Base-by-base conservation (phyloP, 331 rosid genomes). In the Rhamnella rubrinervis region DNA sequence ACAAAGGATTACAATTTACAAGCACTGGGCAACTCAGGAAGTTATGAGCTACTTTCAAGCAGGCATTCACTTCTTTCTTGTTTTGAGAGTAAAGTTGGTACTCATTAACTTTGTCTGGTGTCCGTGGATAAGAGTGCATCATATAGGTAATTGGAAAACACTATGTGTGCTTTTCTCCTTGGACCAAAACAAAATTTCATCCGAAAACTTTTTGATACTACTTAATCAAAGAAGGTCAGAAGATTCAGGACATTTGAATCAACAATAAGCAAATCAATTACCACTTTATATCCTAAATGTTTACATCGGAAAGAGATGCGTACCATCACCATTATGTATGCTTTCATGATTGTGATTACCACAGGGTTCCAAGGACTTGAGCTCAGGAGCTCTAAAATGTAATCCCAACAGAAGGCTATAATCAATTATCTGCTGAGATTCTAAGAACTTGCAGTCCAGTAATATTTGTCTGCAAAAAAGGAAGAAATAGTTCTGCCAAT, bases 331-430 rank as follows among this genome's bases (percentile, higher is more conserved):
- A 38, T 78, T 18, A 58, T 69, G 71, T 66, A 60, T 74, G 69
- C 51, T 71, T 56, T 84, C 87, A 26, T 52, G 66, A 61, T 50
- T 58, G 28, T 72, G 55, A 67, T 85, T 8, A 71, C 67, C 72
- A 31, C 82, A 75, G 78, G 80, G 77, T 52, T 82, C 90, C 50
- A 80, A 81, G 59, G 88, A 70, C 77, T 77, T 92, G 72, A 85
- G 80, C 78, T 87, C 87, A 52, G 97, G 97, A 78, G 96, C 96
- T 82, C 92, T 80, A 80, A 92, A 85, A 83, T 92, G 93, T 72
- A 92, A 67, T 52, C 97, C 97, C 85, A 92, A 74, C 53, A 92
- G 88, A 61, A 92, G 95, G 78, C 96, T 92, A 59, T 92, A 92
- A 76, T 92, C 97, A 52, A 92, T 89, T 67, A 92, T 87, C 16